Conservation (phyloP, 108 stramenopile genomes). For the Pseudonitzschia pungens region DNA sequence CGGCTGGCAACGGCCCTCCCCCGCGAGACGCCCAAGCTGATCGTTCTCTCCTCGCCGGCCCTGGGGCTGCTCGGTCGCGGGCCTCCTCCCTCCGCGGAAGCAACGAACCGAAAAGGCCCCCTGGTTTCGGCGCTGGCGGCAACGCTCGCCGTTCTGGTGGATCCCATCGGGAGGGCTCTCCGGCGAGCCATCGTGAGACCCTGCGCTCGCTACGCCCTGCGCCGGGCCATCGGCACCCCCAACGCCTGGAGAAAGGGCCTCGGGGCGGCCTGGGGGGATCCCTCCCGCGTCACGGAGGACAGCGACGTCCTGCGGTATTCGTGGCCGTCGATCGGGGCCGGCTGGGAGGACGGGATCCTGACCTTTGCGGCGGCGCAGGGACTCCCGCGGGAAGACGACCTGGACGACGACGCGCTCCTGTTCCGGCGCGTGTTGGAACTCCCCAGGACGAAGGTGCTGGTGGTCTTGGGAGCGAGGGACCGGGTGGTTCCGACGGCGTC, state of each 20-base stretch:
- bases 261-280: slow-evolving; percentile 63
- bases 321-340: slow-evolving; percentile 80
- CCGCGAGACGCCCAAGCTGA: slow-evolving; percentile 26
- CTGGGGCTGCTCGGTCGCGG: slow-evolving; percentile 32
- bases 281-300: slow-evolving; percentile 41
- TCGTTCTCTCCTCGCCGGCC: slow-evolving; percentile 76
- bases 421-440: slow-evolving; percentile 37
- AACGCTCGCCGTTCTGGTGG: too few relatives aligned
- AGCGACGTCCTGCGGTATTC: slow-evolving; percentile 74
- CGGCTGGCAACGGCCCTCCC: slow-evolving; percentile 57
- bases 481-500: slow-evolving; percentile 39
- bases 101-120: background rate
- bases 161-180: too few relatives aligned
- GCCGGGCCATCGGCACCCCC: slow-evolving; percentile 54
- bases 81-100: too few relatives aligned
- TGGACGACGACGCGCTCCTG: slow-evolving; percentile 50
- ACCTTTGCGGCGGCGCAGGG: slow-evolving; percentile 50
- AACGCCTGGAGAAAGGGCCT: slow-evolving; percentile 69
- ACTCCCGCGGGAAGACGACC: background rate
- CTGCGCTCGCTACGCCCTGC: slow-evolving; percentile 47
- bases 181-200: too few relatives aligned
- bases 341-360: slow-evolving; percentile 79
- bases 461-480: slow-evolving; percentile 65
- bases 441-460: slow-evolving; percentile 46
- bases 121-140: too few relatives aligned